Evolutionary conservation across 768 basidiomycete genomes (phyloP).

Genomic region (Amanita thiersii): DNA sequence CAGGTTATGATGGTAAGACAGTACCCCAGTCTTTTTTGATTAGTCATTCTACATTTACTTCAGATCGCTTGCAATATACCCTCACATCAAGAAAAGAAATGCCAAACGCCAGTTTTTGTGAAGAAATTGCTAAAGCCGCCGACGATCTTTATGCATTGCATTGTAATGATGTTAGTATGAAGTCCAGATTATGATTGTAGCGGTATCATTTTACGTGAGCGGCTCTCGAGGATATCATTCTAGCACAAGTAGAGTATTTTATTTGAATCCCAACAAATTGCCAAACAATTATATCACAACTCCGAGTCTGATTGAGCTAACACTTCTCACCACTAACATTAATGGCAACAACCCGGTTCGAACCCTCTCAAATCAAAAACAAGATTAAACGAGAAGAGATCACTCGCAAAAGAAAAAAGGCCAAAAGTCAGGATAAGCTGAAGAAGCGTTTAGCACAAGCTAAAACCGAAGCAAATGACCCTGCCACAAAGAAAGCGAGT

Average conservation of each 20-base stretch:
- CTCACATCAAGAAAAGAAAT: conserved; percentile 81
- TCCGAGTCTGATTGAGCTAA: too few species aligned
- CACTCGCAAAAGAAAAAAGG: conserved; percentile 62
- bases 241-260: background rate
- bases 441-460: conserved; percentile 71
- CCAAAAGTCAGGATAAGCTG: conserved; percentile 75
- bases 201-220: too few species aligned
- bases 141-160: conserved; percentile 68
- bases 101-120: conserved; percentile 67
- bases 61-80: conserved; percentile 79
- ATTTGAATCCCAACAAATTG: background rate
- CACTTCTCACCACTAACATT: too few species aligned
- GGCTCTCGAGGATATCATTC: too few species aligned
- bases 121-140: conserved; percentile 54
- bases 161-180: conserved; percentile 12
- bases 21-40: conserved; percentile 9
- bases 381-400: conserved; percentile 83
- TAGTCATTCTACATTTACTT: background rate
- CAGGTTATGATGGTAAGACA: conserved; percentile 67
- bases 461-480: conserved; percentile 70
- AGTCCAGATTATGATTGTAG: conserved; percentile 2
- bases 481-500: conserved; percentile 68
- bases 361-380: conserved; percentile 72
- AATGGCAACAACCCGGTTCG: conserved; percentile 53
- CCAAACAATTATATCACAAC: background rate